These are phyloP conservation scores for Inga laurina DNA, from an alignment of 306 rosid genomes.

Conservation along the genomic window DNA sequence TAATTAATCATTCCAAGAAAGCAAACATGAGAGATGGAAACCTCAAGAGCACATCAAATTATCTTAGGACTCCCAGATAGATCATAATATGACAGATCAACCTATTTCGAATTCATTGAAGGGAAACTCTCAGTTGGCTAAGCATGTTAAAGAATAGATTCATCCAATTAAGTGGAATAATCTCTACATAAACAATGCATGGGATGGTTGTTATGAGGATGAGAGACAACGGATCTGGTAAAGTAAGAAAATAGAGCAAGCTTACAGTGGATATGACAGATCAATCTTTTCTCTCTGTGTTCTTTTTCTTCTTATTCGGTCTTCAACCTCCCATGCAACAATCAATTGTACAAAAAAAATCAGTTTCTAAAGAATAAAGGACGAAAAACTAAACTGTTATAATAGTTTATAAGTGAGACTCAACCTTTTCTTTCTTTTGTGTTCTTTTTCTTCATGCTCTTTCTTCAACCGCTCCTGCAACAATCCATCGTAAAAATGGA, in stretches of 20 bases:
- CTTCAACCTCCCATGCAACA: too few relatives aligned
- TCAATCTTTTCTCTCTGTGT: too few relatives aligned
- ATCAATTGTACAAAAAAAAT: too few relatives aligned
- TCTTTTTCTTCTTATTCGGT: too few relatives aligned
- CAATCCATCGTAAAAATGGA: too few relatives aligned
- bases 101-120: conserved; percentile 47
- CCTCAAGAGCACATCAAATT: background rate
- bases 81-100: conserved; percentile 83
- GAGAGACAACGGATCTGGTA: background rate
- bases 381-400: too few relatives aligned
- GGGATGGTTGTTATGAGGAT: background rate
- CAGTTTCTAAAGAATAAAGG: too few relatives aligned
- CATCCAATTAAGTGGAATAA: background rate
- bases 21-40: background rate
- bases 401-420: too few relatives aligned
- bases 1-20: background rate
- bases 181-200: background rate
- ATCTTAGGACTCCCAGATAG: conserved; percentile 80
- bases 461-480: too few relatives aligned
- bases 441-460: too few relatives aligned
- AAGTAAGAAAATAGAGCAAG: background rate
- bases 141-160: conserved; percentile 4
- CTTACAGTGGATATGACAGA: background rate
- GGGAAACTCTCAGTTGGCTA: background rate
- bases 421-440: too few relatives aligned